These are phyloP conservation scores for Sherardia arvensis DNA, from an alignment of 257 asterid genomes.

Conservation along the genomic window DNA sequence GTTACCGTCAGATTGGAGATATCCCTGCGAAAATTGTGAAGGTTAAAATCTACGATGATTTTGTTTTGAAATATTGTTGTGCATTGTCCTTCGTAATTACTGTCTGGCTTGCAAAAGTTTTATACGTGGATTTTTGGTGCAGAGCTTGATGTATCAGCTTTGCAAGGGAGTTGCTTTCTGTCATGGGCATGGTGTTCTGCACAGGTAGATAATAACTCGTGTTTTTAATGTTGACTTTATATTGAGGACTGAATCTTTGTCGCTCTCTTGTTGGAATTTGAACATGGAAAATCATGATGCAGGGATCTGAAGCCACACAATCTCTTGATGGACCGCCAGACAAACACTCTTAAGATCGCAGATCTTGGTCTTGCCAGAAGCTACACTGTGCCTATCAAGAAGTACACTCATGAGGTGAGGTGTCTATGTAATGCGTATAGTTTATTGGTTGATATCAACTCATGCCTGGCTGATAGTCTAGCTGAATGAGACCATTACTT, in stretches of 20 bases:
- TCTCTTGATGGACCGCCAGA: slow-evolving; percentile 91
- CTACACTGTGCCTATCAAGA: slow-evolving; percentile 85
- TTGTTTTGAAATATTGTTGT: not conserved
- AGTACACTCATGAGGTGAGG: slow-evolving; percentile 98
- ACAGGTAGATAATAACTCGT: slow-evolving; percentile 45
- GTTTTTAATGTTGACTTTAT: not conserved
- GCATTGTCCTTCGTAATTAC: no score
- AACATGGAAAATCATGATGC: not conserved
- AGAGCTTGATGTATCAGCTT: slow-evolving; percentile 93
- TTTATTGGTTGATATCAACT: no score
- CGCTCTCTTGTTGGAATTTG: not conserved
- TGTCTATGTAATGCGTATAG: slow-evolving; percentile 4
- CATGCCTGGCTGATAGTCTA: no score
- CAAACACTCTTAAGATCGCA: slow-evolving; percentile 85
- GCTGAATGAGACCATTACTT: no score
- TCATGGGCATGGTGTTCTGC: slow-evolving; percentile 93
- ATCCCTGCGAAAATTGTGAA: slow-evolving; percentile 44
- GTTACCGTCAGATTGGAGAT: slow-evolving; percentile 45
- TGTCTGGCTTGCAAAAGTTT: not conserved
- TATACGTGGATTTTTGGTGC: slow-evolving; percentile 10
- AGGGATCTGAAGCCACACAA: slow-evolving; percentile 99
- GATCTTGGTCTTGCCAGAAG: slow-evolving; percentile 96
- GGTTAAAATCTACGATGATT: slow-evolving; percentile 19
- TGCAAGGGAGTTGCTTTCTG: slow-evolving; percentile 95
- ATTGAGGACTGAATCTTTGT: not conserved